Conservation (phyloP, 2,329 filamentous ascomycete species). For the Bipolaris bicolor region DNA sequence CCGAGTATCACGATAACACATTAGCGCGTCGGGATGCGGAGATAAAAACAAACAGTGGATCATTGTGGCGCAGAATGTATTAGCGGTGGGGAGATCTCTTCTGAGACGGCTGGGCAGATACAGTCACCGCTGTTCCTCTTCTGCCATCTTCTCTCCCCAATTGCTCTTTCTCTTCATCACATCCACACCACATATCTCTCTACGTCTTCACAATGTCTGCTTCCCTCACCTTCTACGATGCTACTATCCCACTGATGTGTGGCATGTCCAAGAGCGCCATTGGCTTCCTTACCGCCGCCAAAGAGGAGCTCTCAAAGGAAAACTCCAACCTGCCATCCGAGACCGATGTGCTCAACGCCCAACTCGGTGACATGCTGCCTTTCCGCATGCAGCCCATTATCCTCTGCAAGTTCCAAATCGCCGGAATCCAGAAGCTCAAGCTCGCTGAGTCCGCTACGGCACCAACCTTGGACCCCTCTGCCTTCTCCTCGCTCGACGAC, state of each 20-base stretch:
- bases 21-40: neutral
- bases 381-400: constrained; percentile 29
- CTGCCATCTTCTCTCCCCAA: neutral
- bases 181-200: neutral
- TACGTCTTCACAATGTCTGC: constrained; percentile 21
- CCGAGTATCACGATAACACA: neutral
- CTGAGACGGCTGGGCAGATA: neutral
- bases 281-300: constrained; percentile 23
- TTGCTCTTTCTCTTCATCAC: neutral
- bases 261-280: constrained; percentile 20
- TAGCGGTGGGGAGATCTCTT: neutral
- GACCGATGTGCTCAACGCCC: constrained; percentile 25
- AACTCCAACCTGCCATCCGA: constrained; percentile 17
- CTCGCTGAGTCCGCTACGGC: constrained; percentile 5
- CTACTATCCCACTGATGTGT: constrained; percentile 22
- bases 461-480: constrained; percentile 15
- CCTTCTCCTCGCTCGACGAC: constrained; percentile 24
- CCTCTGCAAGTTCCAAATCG: constrained; percentile 22
- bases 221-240: constrained; percentile 27
- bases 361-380: constrained; percentile 28
- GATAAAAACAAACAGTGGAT: constrained; percentile 1
- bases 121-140: neutral
- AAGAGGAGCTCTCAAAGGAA: constrained; percentile 22
- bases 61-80: neutral
- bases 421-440: constrained; percentile 15